phyloP scores from a whole-genome alignment of 768 basidiomycete genomes.

The Phaffia australis region DNA sequence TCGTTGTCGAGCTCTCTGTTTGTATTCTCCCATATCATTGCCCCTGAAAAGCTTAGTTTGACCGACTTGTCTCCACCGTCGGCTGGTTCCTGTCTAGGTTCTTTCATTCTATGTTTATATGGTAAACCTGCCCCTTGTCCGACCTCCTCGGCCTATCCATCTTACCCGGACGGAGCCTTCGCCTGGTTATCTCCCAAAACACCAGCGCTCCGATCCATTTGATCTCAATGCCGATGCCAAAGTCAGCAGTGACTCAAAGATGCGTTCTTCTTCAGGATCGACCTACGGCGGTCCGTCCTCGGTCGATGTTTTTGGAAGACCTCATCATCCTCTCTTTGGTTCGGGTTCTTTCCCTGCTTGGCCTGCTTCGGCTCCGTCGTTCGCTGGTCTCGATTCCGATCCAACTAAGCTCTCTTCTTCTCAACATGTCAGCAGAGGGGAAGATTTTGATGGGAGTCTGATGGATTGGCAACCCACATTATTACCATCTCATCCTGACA shows the following conservation, averaged over 20 bases:
- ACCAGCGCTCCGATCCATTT: background rate
- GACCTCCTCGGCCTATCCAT: constrained; percentile 9
- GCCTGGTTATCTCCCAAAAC: background rate
- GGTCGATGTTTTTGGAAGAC: constrained; percentile 7
- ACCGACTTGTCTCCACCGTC: background rate
- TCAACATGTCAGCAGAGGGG: too few species aligned
- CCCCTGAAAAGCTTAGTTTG: background rate
- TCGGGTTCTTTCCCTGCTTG: constrained; percentile 4
- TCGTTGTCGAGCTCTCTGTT: too few species aligned
- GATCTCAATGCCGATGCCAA: background rate
- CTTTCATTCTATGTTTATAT: background rate
- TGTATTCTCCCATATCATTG: background rate
- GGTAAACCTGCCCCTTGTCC: background rate
- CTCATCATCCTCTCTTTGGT: constrained; percentile 13
- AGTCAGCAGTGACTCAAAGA: background rate
- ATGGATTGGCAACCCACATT: background rate
- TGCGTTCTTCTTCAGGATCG: background rate
- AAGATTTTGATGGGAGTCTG: too few species aligned
- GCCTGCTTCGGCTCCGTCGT: background rate
- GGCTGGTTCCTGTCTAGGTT: background rate
- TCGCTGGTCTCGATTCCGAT: too few species aligned
- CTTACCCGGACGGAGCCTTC: constrained; percentile 6
- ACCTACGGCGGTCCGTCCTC: background rate
- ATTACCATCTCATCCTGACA: background rate
- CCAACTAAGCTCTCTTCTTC: too few species aligned